These are phyloP conservation scores for Dothistroma septosporum DNA, from an alignment of 2,329 filamentous ascomycete species.

Conservation along the genomic window DNA sequence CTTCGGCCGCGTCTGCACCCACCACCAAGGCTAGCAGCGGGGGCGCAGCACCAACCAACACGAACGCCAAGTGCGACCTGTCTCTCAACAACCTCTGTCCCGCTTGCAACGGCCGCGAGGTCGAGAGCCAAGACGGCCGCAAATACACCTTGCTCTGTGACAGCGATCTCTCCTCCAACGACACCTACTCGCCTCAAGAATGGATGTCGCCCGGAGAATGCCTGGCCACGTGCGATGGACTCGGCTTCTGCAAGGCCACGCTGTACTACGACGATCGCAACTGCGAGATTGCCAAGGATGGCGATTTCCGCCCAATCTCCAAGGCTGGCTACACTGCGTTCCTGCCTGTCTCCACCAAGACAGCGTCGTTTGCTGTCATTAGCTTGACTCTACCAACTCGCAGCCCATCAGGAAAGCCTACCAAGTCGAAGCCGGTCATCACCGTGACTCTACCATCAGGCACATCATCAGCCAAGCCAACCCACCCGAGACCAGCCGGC, in stretches of 20 bases:
- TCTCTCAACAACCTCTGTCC: constrained; percentile 23
- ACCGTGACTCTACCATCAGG: neutral
- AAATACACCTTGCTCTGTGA: constrained; percentile 21
- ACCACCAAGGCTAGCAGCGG: neutral
- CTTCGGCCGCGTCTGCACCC: constrained; percentile 10
- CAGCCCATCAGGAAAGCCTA: neutral
- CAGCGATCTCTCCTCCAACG: constrained; percentile 10
- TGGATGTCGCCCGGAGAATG: constrained; percentile 20
- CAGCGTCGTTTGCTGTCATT: neutral
- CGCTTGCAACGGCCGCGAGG: constrained; percentile 20
- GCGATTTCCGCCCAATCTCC: constrained; percentile 13
- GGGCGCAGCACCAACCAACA: neutral
- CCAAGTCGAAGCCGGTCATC: neutral
- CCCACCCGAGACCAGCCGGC: neutral
- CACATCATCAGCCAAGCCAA: neutral
- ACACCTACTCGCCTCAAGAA: constrained; percentile 22
- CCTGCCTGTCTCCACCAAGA: constrained; percentile 20
- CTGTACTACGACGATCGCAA: constrained; percentile 23
- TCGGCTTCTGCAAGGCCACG: constrained; percentile 21
- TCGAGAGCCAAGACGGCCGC: constrained; percentile 10
- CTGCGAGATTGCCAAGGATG: constrained; percentile 26
- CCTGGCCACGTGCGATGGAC: constrained; percentile 21
- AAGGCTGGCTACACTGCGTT: constrained; percentile 26
- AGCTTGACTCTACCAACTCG: neutral
- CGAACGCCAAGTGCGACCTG: constrained; percentile 12